Percentiles rank a stretch among this genome's conserved stretches.
Evolutionary conservation across 441 rosid species (phyloP).

Genomic region (Aleurites moluccanus): DNA sequence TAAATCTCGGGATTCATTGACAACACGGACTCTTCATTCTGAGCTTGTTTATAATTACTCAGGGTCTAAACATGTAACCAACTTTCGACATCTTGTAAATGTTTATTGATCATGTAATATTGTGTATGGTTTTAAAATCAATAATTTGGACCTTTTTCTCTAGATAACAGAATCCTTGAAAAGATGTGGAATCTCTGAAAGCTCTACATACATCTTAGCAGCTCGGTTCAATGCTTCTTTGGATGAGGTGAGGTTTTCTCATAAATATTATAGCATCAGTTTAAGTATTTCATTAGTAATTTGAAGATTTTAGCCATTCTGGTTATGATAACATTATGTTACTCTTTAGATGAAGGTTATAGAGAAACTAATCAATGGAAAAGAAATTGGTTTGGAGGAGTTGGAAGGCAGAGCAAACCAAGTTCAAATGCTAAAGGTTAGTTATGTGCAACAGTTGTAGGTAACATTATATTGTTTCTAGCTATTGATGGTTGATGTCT

Average conservation of each 20-base stretch:
- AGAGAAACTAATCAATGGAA: constrained; percentile 61
- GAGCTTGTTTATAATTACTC: constrained; percentile 89
- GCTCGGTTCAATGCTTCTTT: constrained; percentile 73
- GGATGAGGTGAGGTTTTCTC: constrained; percentile 53
- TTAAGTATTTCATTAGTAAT: background rate
- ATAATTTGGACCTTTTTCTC: constrained; percentile 15
- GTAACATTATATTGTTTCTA: background rate
- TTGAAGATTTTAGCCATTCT: background rate
- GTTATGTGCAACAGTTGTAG: background rate
- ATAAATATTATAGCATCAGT: background rate
- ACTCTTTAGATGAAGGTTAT: constrained; percentile 56
- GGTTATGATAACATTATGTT: constrained; percentile 8
- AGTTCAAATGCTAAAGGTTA: constrained; percentile 61
- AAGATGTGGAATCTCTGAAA: constrained; percentile 81
- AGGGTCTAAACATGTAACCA: constrained; percentile 79
- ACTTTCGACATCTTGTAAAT: constrained; percentile 17
- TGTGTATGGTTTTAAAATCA: background rate
- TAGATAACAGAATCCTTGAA: constrained; percentile 90
- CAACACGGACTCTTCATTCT: constrained; percentile 85
- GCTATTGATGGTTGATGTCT: background rate
- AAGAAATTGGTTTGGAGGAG: constrained; percentile 64
- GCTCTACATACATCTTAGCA: constrained; percentile 64
- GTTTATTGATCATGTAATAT: constrained; percentile 13
- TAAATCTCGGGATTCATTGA: constrained; percentile 72
- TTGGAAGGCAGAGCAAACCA: constrained; percentile 61